These are phyloP conservation scores for Botrytis fabae DNA, from an alignment of 2,329 filamentous ascomycete genomes.

Conservation along the genomic window DNA sequence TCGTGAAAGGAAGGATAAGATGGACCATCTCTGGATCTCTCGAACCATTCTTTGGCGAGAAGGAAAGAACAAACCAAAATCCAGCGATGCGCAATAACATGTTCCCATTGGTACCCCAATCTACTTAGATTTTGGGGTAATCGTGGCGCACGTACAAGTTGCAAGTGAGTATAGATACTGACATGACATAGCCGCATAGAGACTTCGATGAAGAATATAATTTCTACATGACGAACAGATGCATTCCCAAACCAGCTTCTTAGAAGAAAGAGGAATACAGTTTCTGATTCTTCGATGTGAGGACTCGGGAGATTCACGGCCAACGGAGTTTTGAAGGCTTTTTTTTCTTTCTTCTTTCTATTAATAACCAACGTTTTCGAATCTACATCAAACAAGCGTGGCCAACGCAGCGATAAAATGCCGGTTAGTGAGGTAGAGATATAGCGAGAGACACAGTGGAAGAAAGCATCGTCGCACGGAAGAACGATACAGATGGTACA, in stretches of 20 bases:
- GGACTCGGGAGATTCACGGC: neutral
- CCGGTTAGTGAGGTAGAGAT: neutral
- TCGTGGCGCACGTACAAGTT: too few relatives aligned
- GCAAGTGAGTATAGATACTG: neutral
- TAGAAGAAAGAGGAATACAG: neutral
- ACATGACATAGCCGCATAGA: neutral
- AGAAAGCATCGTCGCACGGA: neutral
- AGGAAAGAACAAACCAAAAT: neutral
- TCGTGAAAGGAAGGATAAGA: neutral
- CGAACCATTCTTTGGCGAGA: neutral
- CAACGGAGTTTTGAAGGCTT: neutral
- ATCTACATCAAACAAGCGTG: neutral
- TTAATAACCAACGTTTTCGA: neutral
- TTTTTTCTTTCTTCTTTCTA: neutral
- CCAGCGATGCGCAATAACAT: neutral
- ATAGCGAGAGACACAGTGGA: neutral
- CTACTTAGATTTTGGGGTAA: neutral
- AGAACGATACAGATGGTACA: neutral
- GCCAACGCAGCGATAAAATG: neutral
- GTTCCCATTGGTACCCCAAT: neutral
- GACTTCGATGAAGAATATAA: neutral
- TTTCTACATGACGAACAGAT: too few relatives aligned
- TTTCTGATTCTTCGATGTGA: neutral
- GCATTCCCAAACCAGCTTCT: neutral
- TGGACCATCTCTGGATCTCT: neutral